Base-by-base conservation (phyloP, 306 rosid species). In the Cucurbita pepo region DNA sequence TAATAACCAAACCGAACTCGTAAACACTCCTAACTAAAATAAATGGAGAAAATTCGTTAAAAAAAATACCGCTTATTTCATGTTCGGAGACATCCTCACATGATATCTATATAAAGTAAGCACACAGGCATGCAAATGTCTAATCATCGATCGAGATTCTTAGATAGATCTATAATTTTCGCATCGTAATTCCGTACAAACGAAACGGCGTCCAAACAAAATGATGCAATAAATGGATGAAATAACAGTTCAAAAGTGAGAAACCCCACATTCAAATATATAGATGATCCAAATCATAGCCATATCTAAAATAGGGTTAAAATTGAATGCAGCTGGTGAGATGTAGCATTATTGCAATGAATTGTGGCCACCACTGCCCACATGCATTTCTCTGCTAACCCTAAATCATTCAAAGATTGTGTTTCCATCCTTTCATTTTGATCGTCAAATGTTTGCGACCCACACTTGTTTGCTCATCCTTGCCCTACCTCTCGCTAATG, bases 371-470 rank as follows among this genome's bases (percentile, higher is more conserved):
- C 69, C 69, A 63, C 69, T 63, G 3, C 25, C 10, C 71, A 64
- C 71, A 64, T 64, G 71, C 71, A 64, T 18, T 19, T 64, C 71
- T 64, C 71, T 64, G 10, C 10, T 37, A 11, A 13, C 53, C 53
- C 71, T 11, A 64, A 64, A 41, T 64, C 53, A 64, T 64, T 64
- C n/a, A 64, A 40, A 64, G 71, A 64, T 64, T 63, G 40, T 64
- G 71, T 43, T 64, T 64, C 53, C 71, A 18, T 25, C 25, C 34
- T 63, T 63, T 16, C 52, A 40, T 40, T 62, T 62, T 63, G 41
- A 41, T 41, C 40, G 34, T 41, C 70, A 63, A 41, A 41, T 63
- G 52, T 41, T 40, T 41, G 30, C 11, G 10, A 40, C 2, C 52
- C 70, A n/a, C 70, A 63, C 70, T 41, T 63, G 70, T 1, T 62